These are phyloP conservation scores for Chaetomium strumarium DNA, from an alignment of 2,329 filamentous ascomycete genomes.

Conservation along the genomic window DNA sequence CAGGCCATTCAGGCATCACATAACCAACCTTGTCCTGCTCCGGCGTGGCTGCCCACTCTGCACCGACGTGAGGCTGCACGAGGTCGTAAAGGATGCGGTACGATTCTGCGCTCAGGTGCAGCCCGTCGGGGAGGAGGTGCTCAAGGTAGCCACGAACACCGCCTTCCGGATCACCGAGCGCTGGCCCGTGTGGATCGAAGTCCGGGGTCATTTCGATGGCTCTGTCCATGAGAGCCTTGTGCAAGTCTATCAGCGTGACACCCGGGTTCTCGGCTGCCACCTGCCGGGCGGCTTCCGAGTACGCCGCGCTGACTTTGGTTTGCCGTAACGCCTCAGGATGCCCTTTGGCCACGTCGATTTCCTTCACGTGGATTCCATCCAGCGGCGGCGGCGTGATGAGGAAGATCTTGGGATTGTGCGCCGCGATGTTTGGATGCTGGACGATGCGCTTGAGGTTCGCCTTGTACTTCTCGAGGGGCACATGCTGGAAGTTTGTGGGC, in stretches of 20 bases:
- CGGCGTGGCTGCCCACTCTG: conserved; percentile 35
- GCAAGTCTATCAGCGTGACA: conserved; percentile 71
- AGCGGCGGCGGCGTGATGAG: conserved; percentile 78
- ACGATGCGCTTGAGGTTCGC: conserved; percentile 67
- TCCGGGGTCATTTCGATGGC: conserved; percentile 52
- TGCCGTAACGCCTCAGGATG: conserved; percentile 39
- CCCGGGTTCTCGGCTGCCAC: conserved; percentile 64
- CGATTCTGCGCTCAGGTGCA: conserved; percentile 50
- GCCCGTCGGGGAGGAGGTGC: conserved; percentile 49
- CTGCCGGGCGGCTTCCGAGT: conserved; percentile 56
- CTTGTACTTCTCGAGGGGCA: conserved; percentile 70
- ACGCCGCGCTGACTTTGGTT: conserved; percentile 45
- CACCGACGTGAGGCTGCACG: conserved; percentile 43
- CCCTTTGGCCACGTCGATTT: conserved; percentile 42
- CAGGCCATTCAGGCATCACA: conserved; percentile 46
- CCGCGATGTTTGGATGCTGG: conserved; percentile 60
- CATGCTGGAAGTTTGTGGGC: conserved; percentile 61
- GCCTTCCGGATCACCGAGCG: conserved; percentile 45
- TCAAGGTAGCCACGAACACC: conserved; percentile 47
- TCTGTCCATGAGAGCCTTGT: conserved; percentile 68
- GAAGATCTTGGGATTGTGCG: conserved; percentile 67
- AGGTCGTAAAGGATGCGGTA: conserved; percentile 49
- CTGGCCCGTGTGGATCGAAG: conserved; percentile 46
- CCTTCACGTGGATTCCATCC: conserved; percentile 63
- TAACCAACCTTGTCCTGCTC: conserved; percentile 36